phyloP scores from a whole-genome alignment of 139 green algal genomes.

The Volvox africanus region DNA sequence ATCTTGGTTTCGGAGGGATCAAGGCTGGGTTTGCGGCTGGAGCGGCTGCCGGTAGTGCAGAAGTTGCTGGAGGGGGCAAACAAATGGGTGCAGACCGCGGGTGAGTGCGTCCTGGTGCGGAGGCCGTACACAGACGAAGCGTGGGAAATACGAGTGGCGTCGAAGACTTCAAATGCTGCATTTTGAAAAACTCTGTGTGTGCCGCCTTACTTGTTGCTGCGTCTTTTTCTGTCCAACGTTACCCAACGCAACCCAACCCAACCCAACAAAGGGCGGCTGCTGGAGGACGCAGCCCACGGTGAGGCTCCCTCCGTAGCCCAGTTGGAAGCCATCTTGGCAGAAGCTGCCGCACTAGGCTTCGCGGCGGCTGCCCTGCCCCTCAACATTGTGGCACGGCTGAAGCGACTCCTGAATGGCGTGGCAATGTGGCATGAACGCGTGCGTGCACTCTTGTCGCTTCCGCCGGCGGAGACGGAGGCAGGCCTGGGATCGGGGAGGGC shows the following conservation, averaged over 20 bases:
- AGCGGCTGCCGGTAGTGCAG: conserved; percentile 49
- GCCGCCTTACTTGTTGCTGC: too few species aligned
- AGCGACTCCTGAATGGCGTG: neutral
- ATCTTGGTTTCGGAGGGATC: conserved; percentile 57
- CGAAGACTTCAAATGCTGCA: too few species aligned
- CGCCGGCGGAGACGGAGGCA: neutral
- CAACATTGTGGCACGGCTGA: neutral
- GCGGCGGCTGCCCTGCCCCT: neutral
- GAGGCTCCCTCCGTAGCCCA: neutral
- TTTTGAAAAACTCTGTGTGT: too few species aligned
- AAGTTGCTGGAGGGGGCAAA: conserved; percentile 50
- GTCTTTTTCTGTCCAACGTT: neutral
- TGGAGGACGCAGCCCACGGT: neutral
- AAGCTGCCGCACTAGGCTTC: conserved; percentile 29
- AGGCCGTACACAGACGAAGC: too few species aligned
- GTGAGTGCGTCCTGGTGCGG: neutral
- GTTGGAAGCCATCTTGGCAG: neutral
- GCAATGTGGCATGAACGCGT: neutral
- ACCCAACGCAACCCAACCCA: neutral
- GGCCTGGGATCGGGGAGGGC: neutral
- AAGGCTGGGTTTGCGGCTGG: conserved; percentile 34
- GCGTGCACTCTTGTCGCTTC: neutral
- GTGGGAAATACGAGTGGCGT: too few species aligned
- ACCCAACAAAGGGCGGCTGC: neutral
- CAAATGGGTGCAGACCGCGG: neutral